Percentiles rank a stretch among this genome's conserved stretches.
These are phyloP conservation scores for Tillandsia leiboldiana DNA, from an alignment of 176 grass and related monocot genomes.

Conservation along the genomic window DNA sequence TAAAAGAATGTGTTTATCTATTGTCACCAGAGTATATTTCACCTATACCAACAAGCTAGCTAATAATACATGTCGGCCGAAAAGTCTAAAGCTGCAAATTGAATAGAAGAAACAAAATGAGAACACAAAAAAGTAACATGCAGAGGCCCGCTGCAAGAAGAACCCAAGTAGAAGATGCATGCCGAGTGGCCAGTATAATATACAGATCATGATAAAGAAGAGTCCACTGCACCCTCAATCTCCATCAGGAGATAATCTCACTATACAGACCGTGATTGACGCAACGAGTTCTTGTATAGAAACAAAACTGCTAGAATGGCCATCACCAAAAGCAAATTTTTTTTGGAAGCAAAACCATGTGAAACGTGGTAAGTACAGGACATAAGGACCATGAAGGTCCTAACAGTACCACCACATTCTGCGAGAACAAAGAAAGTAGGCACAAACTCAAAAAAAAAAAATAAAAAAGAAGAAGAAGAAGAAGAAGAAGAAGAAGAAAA, in stretches of 20 bases:
- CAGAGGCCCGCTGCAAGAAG: neutral
- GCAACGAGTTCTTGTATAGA: too few relatives aligned
- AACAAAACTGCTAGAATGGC: too few relatives aligned
- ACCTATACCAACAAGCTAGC: conserved; percentile 10
- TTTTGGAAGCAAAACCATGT: too few relatives aligned
- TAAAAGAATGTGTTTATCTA: neutral
- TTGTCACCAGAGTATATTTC: conserved; percentile 2
- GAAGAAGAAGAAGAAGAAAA: too few relatives aligned
- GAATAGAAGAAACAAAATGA: neutral
- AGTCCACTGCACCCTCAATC: neutral
- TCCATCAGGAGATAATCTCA: too few relatives aligned
- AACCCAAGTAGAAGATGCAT: neutral
- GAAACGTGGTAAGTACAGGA: too few relatives aligned
- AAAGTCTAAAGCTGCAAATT: neutral
- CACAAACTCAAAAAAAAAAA: neutral
- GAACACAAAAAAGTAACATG: neutral
- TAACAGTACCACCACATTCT: too few relatives aligned
- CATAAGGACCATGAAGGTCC: too few relatives aligned
- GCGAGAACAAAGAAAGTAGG: neutral
- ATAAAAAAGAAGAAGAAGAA: too few relatives aligned
- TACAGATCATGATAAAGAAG: neutral
- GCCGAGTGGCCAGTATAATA: neutral
- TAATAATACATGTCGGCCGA: conserved; percentile 28
- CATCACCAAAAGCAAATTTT: too few relatives aligned
- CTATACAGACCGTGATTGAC: too few relatives aligned